Base-by-base conservation (phyloP, 495 filamentous ascomycete genomes). In the Lophiostoma macrostomum region DNA sequence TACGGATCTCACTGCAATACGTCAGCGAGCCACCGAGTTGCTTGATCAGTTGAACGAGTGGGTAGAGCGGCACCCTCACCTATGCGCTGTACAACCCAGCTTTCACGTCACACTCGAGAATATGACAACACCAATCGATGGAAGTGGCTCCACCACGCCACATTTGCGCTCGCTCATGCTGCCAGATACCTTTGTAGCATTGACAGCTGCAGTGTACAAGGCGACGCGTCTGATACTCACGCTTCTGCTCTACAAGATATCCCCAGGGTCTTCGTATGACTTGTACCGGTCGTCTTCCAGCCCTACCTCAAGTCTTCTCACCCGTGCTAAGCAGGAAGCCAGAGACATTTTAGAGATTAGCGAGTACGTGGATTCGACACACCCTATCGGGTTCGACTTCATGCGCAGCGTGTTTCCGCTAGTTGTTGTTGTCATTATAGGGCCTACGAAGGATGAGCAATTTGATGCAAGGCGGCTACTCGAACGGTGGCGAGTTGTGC, bases 371-470 rank as follows among this genome's bases (percentile, higher is more conserved):
- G 56, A 60, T 28, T 53, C 42, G 1, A 53, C 42, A n/a, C 49
- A 49, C 30, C 50, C 56, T 0, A 50, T 60, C 5, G 56, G 56
- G 5, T 53, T 60, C 18, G 50, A 53, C 24, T 53, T 60, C 20
- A 48, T 60, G 35, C 48, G 49, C 5, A 41, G 41, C 16, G 35
- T 60, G 8, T 60, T 60, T 30, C 49, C 56, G n/a, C 34, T 60
- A 7, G 56, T 53, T 11, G 47, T 53, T 6, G 56, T 52, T 3
- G 31, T 13, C 5, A 27, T 42, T 8, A 14, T 60, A 11, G 50
- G 41, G 2, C 56, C 56, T 10, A 14, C 4, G 10, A 27, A 22
- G 10, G 35, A 53, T 16, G 41, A 60, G 14, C 13, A 43, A 28
- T 34, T 37, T 8, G 11, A 4, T 5, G 56, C 56, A 11, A 34